These are phyloP conservation scores for Aristolochia contorta DNA, from an alignment of 164 flowering plant genomes.

Conservation along the genomic window DNA sequence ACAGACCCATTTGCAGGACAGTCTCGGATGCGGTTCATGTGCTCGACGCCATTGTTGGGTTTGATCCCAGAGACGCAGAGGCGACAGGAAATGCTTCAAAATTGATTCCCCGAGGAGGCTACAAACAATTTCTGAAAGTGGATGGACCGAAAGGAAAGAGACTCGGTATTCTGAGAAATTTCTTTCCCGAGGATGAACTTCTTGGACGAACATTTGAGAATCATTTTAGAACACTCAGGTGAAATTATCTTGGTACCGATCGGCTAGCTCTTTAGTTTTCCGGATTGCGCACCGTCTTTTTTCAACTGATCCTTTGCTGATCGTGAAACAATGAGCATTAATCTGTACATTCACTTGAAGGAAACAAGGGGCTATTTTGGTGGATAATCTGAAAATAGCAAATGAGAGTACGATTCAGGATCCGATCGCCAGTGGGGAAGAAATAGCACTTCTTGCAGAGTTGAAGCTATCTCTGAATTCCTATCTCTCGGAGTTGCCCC, in stretches of 20 bases:
- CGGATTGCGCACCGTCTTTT: no score
- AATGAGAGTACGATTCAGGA: constrained; percentile 18
- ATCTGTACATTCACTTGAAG: constrained; percentile 10
- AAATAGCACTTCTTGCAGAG: constrained; percentile 28
- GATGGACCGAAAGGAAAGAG: constrained; percentile 53
- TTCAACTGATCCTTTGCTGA: no score
- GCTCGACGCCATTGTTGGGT: constrained; percentile 53
- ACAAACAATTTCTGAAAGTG: constrained; percentile 38
- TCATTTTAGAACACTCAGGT: constrained; percentile 33
- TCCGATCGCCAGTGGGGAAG: constrained; percentile 18
- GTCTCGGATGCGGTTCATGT: constrained; percentile 61
- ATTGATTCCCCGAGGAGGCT: constrained; percentile 57
- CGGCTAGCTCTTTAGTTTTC: no score
- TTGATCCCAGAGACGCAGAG: constrained; percentile 30
- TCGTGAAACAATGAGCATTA: no score
- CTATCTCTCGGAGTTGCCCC: constrained; percentile 31
- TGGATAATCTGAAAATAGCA: constrained; percentile 36
- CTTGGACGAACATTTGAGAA: constrained; percentile 11
- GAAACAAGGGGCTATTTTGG: constrained; percentile 32
- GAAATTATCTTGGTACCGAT: neutral
- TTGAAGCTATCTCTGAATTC: constrained; percentile 33
- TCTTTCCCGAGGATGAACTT: constrained; percentile 3
- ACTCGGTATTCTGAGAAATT: constrained; percentile 26
- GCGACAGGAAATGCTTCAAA: constrained; percentile 36
- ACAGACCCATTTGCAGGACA: constrained; percentile 59